Conservation (phyloP, 495 filamentous ascomycete species). For the Podospora comata region DNA sequence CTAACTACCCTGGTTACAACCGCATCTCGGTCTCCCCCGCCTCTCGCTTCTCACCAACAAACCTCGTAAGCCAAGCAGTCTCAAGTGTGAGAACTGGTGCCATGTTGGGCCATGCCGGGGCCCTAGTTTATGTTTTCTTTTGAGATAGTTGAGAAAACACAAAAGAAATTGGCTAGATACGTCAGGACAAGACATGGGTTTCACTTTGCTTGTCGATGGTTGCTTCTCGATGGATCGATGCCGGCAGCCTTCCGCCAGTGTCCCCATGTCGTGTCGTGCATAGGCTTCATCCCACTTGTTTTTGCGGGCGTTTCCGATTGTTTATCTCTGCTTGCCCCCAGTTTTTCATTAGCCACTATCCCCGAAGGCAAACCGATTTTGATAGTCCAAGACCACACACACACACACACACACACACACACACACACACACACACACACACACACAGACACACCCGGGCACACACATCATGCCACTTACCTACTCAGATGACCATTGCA, state of each 20-base stretch:
- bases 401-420: not conserved
- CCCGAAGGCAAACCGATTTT: not conserved
- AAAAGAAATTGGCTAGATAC: not conserved
- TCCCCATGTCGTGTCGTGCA: slow-evolving; percentile 7
- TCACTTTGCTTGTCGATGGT: not conserved
- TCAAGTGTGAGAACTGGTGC: not conserved
- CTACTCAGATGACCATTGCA: too few species aligned
- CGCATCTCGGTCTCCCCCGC: not conserved
- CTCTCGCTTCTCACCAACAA: not conserved
- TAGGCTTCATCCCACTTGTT: not conserved
- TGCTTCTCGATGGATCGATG: not conserved
- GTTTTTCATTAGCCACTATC: not conserved
- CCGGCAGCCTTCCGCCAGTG: slow-evolving; percentile 3
- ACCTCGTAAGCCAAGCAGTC: slow-evolving; percentile 1
- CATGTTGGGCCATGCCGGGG: slow-evolving; percentile 1
- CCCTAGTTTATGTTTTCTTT: not conserved
- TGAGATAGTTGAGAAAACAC: not conserved
- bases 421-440: not conserved
- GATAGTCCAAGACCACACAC: not conserved
- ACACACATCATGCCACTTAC: not conserved
- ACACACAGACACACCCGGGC: not conserved
- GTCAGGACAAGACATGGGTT: slow-evolving; percentile 5
- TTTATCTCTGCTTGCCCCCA: not conserved
- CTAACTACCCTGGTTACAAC: not conserved
- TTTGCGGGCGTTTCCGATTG: not conserved